Evolutionary conservation across 176 grass and related monocot species (phyloP).

Genomic region (Tillandsia fasciculata): DNA sequence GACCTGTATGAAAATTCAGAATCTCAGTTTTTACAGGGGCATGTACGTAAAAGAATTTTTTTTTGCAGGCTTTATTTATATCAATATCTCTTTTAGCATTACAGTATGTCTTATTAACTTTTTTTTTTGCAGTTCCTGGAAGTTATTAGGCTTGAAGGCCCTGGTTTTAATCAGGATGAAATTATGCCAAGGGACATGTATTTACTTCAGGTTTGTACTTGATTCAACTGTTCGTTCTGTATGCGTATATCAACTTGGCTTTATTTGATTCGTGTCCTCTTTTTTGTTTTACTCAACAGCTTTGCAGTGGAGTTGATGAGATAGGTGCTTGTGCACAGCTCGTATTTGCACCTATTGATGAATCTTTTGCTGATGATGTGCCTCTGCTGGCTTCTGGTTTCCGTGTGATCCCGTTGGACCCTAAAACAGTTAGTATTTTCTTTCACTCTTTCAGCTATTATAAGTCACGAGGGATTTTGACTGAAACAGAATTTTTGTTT

Average conservation of each 20-base stretch:
- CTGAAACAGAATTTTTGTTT: too few species aligned
- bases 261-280: background rate
- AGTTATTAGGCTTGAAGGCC: conserved; percentile 84
- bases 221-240: background rate
- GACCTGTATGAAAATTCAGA: too few species aligned
- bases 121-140: conserved; percentile 67
- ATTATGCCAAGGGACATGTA: conserved; percentile 85
- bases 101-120: background rate
- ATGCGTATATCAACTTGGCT: background rate
- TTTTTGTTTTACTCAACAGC: conserved; percentile 30
- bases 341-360: conserved; percentile 96
- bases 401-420: conserved; percentile 78
- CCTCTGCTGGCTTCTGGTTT: conserved; percentile 85
- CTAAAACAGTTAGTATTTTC: conserved; percentile 51
- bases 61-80: too few species aligned
- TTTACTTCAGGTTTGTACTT: conserved; percentile 52
- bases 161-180: conserved; percentile 89
- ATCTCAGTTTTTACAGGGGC: too few species aligned
- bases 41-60: too few species aligned
- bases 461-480: background rate
- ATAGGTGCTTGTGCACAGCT: conserved; percentile 89
- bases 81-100: background rate
- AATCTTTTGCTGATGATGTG: conserved; percentile 93
- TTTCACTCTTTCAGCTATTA: background rate
- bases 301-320: conserved; percentile 89